Percentiles rank a stretch among this genome's conserved stretches.
These are phyloP conservation scores for Pythium sp. DNA, from an alignment of 352 stramenopile species.

Conservation along the genomic window DNA sequence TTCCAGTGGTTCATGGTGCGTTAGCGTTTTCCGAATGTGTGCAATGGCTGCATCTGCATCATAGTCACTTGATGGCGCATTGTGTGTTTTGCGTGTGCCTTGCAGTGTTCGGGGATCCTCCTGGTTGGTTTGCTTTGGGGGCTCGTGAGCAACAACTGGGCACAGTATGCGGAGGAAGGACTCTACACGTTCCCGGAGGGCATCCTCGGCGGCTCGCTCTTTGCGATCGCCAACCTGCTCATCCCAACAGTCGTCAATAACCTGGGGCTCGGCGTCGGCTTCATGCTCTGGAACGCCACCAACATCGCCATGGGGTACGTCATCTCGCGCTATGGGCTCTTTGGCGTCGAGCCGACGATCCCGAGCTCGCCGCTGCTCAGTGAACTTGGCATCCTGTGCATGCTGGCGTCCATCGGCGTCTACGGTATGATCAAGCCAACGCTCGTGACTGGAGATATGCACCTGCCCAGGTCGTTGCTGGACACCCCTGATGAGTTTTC, in stretches of 20 bases:
- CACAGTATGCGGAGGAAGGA: slow-evolving; percentile 62
- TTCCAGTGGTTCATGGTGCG: slow-evolving; percentile 89
- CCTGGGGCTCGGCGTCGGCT: slow-evolving; percentile 71
- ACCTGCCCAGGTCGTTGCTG: not conserved
- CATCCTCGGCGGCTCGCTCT: slow-evolving; percentile 71
- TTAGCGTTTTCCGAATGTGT: not conserved
- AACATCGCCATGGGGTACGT: slow-evolving; percentile 83
- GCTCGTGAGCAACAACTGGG: slow-evolving; percentile 80
- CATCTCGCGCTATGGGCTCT: slow-evolving; percentile 68
- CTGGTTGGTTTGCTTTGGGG: slow-evolving; percentile 78
- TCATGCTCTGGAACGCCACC: slow-evolving; percentile 87
- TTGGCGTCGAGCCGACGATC: slow-evolving; percentile 64
- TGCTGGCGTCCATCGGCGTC: slow-evolving; percentile 75
- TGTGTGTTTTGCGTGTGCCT: slow-evolving; percentile 3
- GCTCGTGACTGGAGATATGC: slow-evolving; percentile 21
- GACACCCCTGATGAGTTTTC: slow-evolving; percentile 27
- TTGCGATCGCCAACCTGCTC: slow-evolving; percentile 77
- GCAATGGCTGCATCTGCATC: not conserved
- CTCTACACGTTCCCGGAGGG: slow-evolving; percentile 81
- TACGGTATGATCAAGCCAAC: slow-evolving; percentile 79
- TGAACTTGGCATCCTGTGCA: slow-evolving; percentile 68
- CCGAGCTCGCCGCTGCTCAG: slow-evolving; percentile 53
- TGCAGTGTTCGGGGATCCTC: slow-evolving; percentile 79
- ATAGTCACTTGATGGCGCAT: slow-evolving; percentile 7
- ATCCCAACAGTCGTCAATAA: slow-evolving; percentile 87